Evolutionary conservation across 2,329 filamentous ascomycete species (phyloP).

Genomic region (Leptographium procerum): DNA sequence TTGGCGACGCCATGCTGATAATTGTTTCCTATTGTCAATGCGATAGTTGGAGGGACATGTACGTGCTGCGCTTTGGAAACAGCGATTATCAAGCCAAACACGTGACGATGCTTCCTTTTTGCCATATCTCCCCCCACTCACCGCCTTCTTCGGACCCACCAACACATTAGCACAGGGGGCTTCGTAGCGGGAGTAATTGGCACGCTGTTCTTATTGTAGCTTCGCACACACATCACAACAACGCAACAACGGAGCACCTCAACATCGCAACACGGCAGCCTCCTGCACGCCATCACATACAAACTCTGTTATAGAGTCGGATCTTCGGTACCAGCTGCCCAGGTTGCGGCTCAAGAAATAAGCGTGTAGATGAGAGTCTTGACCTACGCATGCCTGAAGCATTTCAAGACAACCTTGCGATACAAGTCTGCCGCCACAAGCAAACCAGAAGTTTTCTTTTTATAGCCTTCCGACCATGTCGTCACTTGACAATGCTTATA

Average conservation of each 20-base stretch:
- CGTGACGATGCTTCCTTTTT: conserved; percentile 9
- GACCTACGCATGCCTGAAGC: background rate
- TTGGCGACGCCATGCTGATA: conserved; percentile 42
- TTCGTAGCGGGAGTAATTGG: conserved; percentile 10
- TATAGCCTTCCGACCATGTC: conserved; percentile 55
- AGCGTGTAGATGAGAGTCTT: background rate
- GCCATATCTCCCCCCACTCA: conserved; percentile 12
- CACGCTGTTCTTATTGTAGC: conserved; percentile 12
- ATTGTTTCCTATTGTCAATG: background rate
- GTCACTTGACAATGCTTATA: conserved; percentile 87
- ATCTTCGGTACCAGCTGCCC: conserved; percentile 1
- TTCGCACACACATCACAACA: background rate
- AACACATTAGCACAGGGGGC: conserved; percentile 8
- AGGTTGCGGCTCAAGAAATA: conserved; percentile 3
- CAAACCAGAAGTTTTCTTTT: background rate
- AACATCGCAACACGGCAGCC: background rate
- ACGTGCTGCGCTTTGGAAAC: background rate
- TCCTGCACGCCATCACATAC: background rate
- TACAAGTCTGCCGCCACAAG: background rate
- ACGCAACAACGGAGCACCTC: background rate
- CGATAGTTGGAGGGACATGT: too few species aligned
- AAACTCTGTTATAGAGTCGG: background rate
- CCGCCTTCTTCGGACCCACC: conserved; percentile 6
- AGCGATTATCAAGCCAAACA: background rate
- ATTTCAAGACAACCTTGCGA: background rate